Evolutionary conservation across 306 rosid species (phyloP).

Genomic region (Quillaja saponaria): DNA sequence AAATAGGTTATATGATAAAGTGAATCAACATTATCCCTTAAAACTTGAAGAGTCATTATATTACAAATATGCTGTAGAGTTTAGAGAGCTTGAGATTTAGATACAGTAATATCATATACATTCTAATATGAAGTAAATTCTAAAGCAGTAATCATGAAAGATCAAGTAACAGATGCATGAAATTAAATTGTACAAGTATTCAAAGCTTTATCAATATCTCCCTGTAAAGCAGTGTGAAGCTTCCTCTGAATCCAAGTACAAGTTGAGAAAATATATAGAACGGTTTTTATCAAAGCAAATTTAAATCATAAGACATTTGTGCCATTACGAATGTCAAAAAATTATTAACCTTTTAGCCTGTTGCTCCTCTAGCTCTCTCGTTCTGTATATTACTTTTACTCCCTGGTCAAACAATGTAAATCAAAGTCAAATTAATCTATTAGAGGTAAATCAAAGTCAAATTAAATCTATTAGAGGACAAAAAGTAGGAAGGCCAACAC

Average conservation of each 20-base stretch:
- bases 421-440: slow-evolving; percentile 27
- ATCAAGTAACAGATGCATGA: neutral
- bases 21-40: slow-evolving; percentile 13
- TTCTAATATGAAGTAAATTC: neutral
- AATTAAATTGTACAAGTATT: neutral
- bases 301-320: slow-evolving; percentile 12
- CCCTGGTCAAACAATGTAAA: slow-evolving; percentile 59
- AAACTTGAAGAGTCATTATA: slow-evolving; percentile 4
- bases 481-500: neutral
- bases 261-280: slow-evolving; percentile 14
- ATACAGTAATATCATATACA: neutral
- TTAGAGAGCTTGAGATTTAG: neutral
- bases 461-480: neutral
- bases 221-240: slow-evolving; percentile 2
- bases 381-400: slow-evolving; percentile 87
- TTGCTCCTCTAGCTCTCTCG: slow-evolving; percentile 85
- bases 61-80: neutral
- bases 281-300: neutral
- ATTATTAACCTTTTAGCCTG: slow-evolving; percentile 80
- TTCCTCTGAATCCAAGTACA: slow-evolving; percentile 3
- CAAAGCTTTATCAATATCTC: neutral
- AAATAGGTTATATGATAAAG: slow-evolving; percentile 15
- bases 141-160: neutral
- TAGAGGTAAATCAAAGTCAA: neutral
- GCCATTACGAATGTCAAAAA: slow-evolving; percentile 21